Percentiles rank a stretch among this genome's conserved stretches.
Conservation (phyloP, 257 asterid species). For the Solanum paucissectum region DNA sequence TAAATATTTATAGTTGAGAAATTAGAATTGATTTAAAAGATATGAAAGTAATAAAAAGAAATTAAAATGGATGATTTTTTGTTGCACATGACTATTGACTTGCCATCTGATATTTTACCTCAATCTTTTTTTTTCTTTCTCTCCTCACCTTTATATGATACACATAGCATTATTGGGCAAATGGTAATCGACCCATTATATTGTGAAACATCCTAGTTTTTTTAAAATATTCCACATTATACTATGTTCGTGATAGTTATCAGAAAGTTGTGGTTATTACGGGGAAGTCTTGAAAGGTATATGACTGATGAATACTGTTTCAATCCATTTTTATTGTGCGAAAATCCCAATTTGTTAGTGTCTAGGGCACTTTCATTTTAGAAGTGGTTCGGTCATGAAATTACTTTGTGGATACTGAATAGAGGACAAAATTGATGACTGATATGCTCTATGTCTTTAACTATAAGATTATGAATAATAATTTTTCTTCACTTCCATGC, state of each 20-base stretch:
- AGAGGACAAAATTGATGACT: not conserved
- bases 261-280: not conserved
- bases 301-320: too few species aligned
- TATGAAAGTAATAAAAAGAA: not conserved
- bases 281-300: not conserved
- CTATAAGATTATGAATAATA: too few species aligned
- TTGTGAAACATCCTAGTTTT: not conserved
- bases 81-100: not conserved
- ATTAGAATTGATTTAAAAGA: not conserved
- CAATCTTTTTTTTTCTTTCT: too few species aligned
- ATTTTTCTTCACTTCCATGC: not conserved
- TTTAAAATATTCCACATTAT: not conserved
- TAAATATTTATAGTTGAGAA: not conserved
- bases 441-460: not conserved
- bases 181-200: not conserved
- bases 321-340: rapidly evolving
- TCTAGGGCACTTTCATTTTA: not conserved
- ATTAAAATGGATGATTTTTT: not conserved
- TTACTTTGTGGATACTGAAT: too few species aligned
- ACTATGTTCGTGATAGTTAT: not conserved
- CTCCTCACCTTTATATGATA: too few species aligned
- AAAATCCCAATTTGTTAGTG: not conserved
- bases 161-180: not conserved
- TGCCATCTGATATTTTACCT: not conserved
- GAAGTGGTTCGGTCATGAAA: not conserved